These are phyloP conservation scores for Camelina sativa DNA, from an alignment of 345 rosid genomes.

Conservation along the genomic window DNA sequence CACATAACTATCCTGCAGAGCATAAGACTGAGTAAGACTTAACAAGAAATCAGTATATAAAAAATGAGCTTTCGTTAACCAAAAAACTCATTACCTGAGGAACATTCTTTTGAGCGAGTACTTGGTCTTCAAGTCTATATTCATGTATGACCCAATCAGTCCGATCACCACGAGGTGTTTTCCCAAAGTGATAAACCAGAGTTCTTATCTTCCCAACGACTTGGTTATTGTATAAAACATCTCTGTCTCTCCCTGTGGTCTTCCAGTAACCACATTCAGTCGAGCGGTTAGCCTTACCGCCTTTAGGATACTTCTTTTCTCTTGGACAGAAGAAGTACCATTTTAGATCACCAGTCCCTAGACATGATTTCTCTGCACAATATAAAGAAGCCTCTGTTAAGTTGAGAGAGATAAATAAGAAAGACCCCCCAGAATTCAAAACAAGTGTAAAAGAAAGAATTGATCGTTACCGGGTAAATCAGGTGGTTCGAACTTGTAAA, in stretches of 20 bases:
- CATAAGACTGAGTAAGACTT: not conserved
- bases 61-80: not conserved
- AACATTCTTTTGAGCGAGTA: slow-evolving; percentile 46
- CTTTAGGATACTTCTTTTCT: slow-evolving; percentile 60
- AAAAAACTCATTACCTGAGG: slow-evolving; percentile 40
- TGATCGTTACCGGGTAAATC: slow-evolving; percentile 55
- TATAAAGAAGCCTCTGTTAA: not conserved
- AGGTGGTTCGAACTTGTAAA: slow-evolving; percentile 74
- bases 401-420: not conserved
- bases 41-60: not conserved
- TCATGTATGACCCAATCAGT: slow-evolving; percentile 94
- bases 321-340: slow-evolving; percentile 87
- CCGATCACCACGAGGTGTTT: slow-evolving; percentile 53
- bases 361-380: slow-evolving; percentile 48
- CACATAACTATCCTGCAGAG: slow-evolving; percentile 58
- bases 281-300: slow-evolving; percentile 53
- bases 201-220: slow-evolving; percentile 68
- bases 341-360: slow-evolving; percentile 61
- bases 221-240: slow-evolving; percentile 48
- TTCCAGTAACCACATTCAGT: slow-evolving; percentile 77
- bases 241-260: slow-evolving; percentile 70
- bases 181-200: slow-evolving; percentile 63
- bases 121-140: slow-evolving; percentile 60
- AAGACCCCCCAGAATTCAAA: not conserved
- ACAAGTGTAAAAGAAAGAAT: not conserved